Conservation (phyloP, 768 basidiomycete species). For the Russula abietina region DNA sequence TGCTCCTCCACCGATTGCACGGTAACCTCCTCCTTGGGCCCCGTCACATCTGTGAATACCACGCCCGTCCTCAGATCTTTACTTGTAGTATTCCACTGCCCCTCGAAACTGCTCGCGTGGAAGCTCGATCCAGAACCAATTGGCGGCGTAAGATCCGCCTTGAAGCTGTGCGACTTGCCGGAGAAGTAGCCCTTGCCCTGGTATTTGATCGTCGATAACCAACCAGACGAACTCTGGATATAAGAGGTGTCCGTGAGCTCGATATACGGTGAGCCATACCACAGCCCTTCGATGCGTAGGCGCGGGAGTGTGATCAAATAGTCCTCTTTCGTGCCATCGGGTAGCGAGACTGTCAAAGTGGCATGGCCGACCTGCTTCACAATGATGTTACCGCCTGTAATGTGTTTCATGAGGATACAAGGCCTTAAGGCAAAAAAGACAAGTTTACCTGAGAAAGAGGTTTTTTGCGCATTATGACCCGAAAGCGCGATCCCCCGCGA, state of each 20-base stretch:
- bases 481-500: conserved; percentile 67
- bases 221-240: conserved; percentile 66
- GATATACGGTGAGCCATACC: conserved; percentile 88
- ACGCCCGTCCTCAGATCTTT: conserved; percentile 45
- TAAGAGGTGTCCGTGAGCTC: conserved; percentile 80
- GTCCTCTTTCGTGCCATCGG: conserved; percentile 52
- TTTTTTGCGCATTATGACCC: conserved; percentile 95
- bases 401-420: neutral
- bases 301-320: conserved; percentile 91
- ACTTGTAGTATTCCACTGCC: conserved; percentile 71
- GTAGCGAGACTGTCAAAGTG: conserved; percentile 59
- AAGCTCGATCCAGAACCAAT: conserved; percentile 26
- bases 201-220: conserved; percentile 61
- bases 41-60: conserved; percentile 71
- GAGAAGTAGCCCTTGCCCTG: conserved; percentile 95
- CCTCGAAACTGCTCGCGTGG: conserved; percentile 52
- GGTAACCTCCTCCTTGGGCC: conserved; percentile 68
- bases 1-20: conserved; percentile 56
- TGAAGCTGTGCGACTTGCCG: conserved; percentile 90
- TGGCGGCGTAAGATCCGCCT: conserved; percentile 62
- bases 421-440: neutral
- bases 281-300: conserved; percentile 88
- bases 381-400: conserved; percentile 60
- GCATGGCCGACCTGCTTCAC: conserved; percentile 98
- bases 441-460: conserved; percentile 70